phyloP scores from a whole-genome alignment of 1,284 basidiomycete genomes.

The Papiliotrema laurentii region DNA sequence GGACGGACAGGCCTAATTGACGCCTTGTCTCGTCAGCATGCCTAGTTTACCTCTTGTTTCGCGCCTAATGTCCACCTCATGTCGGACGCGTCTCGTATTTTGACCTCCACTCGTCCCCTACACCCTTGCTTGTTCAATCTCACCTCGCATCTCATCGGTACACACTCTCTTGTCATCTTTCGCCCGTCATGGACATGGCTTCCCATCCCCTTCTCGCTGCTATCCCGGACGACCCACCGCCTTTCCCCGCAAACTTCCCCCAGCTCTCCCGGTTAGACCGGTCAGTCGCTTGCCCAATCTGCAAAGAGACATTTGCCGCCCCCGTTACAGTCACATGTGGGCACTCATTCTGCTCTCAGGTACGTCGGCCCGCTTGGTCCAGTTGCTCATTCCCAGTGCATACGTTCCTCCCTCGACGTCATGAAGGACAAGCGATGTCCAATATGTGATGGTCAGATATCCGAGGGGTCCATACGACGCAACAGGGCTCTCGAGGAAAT shows the following conservation, averaged over 20 bases:
- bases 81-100: too few relatives aligned
- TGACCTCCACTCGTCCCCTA: too few relatives aligned
- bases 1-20: too few relatives aligned
- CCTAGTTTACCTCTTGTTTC: too few relatives aligned
- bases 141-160: too few relatives aligned
- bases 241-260: constrained; percentile 30
- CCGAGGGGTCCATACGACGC: constrained; percentile 37
- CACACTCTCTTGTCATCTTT: too few relatives aligned
- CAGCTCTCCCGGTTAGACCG: constrained; percentile 35
- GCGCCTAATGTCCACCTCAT: too few relatives aligned
- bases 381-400: constrained; percentile 29
- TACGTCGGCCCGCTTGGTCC: constrained; percentile 15
- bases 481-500: constrained; percentile 45
- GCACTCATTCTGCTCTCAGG: constrained; percentile 47
- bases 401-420: constrained; percentile 32
- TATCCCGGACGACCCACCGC: constrained; percentile 23
- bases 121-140: too few relatives aligned
- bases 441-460: constrained; percentile 30
- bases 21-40: too few relatives aligned
- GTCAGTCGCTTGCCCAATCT: constrained; percentile 38
- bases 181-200: constrained; percentile 8
- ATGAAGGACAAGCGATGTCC: constrained; percentile 35
- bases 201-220: constrained; percentile 33
- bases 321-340: constrained; percentile 45
- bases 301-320: constrained; percentile 37